phyloP scores from a whole-genome alignment of 176 grass and related monocot species.

The Poa annua region DNA sequence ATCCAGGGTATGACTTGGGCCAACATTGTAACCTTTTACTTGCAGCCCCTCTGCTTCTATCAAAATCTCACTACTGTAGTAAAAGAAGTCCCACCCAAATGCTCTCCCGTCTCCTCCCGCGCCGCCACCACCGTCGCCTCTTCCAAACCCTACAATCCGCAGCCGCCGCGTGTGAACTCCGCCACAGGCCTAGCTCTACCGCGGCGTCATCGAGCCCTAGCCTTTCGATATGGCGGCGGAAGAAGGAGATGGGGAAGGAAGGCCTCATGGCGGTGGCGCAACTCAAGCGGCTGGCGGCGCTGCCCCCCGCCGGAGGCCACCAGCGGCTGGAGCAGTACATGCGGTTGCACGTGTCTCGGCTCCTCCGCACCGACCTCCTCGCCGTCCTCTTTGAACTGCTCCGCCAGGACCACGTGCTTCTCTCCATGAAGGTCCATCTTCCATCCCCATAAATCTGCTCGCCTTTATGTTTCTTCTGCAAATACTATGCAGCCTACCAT shows the following conservation, averaged over 20 bases:
- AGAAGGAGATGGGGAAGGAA: constrained; percentile 98
- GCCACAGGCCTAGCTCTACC: constrained; percentile 22
- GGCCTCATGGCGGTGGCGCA: constrained; percentile 86
- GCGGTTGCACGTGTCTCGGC: constrained; percentile 74
- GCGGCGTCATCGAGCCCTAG: constrained; percentile 64
- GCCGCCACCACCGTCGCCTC: constrained; percentile 33
- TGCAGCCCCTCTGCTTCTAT: no score
- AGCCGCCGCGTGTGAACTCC: background rate
- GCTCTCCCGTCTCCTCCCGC: constrained; percentile 39
- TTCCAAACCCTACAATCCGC: constrained; percentile 34
- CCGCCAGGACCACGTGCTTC: constrained; percentile 77
- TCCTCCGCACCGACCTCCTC: constrained; percentile 83
- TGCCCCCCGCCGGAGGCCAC: constrained; percentile 38
- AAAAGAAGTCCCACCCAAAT: constrained; percentile 22
- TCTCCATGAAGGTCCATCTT: constrained; percentile 73
- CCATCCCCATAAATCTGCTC: background rate
- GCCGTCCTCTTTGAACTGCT: constrained; percentile 83
- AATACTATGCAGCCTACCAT: background rate
- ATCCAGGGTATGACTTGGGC: background rate
- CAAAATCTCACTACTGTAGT: background rate
- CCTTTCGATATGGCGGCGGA: constrained; percentile 83
- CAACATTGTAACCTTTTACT: no score
- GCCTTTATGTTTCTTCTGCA: background rate
- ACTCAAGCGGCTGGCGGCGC: constrained; percentile 76
- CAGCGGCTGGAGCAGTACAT: constrained; percentile 71